These are phyloP conservation scores for Boletus rufocinnamomeus DNA, from an alignment of 768 basidiomycete genomes.

Conservation along the genomic window DNA sequence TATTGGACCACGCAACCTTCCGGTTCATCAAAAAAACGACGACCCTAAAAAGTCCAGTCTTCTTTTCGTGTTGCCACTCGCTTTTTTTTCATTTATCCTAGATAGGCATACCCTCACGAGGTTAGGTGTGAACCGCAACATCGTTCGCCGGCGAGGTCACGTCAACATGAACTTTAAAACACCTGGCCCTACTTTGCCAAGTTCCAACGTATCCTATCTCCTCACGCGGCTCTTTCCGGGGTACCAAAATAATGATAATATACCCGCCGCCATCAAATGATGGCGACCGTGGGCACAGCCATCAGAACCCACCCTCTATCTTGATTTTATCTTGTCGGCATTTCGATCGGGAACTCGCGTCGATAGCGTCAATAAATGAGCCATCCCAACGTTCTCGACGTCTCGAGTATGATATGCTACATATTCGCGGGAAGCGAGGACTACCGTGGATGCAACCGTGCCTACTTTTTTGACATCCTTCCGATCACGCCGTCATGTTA, in stretches of 20 bases:
- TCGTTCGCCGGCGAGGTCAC: slow-evolving; percentile 12
- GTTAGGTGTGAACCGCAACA: slow-evolving; percentile 15
- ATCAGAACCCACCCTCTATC: slow-evolving; percentile 10
- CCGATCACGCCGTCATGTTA: not conserved
- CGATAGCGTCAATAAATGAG: not conserved
- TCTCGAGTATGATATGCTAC: slow-evolving; percentile 2
- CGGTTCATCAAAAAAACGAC: slow-evolving; percentile 6
- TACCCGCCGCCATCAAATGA: slow-evolving; percentile 1
- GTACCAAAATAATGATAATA: slow-evolving; percentile 3
- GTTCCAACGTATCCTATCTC: not conserved
- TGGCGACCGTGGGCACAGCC: slow-evolving; percentile 15
- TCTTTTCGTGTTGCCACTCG: slow-evolving; percentile 9
- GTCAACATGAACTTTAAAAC: slow-evolving; percentile 16
- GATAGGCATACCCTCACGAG: slow-evolving; percentile 15
- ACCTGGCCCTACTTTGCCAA: not conserved
- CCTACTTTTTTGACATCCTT: not conserved
- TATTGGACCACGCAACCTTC: not conserved
- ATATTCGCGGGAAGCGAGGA: slow-evolving; percentile 24
- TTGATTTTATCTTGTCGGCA: slow-evolving; percentile 21
- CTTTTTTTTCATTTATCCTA: slow-evolving; percentile 29
- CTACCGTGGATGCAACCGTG: not conserved
- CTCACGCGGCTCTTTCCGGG: slow-evolving; percentile 6
- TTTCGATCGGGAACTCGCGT: slow-evolving; percentile 12
- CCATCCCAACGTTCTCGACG: slow-evolving; percentile 9
- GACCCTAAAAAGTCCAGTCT: slow-evolving; percentile 15